Conservation (phyloP, 495 filamentous ascomycete species). For the Penicillium malachiteum region DNA sequence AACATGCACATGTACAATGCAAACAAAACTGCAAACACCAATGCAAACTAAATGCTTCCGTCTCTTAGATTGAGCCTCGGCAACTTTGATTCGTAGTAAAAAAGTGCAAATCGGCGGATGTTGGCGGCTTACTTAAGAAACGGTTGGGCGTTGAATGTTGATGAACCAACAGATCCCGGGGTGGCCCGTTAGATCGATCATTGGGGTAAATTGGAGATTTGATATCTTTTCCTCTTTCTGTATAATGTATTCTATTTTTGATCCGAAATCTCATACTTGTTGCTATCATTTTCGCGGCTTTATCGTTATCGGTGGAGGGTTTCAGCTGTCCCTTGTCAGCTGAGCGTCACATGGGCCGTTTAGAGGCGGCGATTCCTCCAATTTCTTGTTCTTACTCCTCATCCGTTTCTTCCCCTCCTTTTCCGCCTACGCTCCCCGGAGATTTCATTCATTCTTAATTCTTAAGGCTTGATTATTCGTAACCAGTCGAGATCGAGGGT, state of each 20-base stretch:
- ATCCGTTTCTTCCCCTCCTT: constrained; percentile 16
- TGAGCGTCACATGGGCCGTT: constrained; percentile 47
- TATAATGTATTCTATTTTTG: constrained; percentile 4
- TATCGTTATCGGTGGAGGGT: constrained; percentile 10
- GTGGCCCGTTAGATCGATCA: neutral
- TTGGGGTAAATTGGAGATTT: neutral
- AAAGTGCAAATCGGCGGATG: neutral
- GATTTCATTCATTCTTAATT: constrained; percentile 3
- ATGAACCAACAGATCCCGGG: constrained; percentile 19
- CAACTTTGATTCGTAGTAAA: neutral
- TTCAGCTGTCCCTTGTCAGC: constrained; percentile 26
- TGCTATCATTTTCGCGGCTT: constrained; percentile 1
- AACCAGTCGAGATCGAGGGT: constrained; percentile 12
- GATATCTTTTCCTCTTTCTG: constrained; percentile 2
- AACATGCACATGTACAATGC: too few relatives aligned
- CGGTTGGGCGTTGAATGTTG: constrained; percentile 23
- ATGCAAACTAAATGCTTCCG: neutral
- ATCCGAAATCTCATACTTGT: neutral
- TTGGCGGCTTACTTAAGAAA: constrained; percentile 20
- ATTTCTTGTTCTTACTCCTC: constrained; percentile 24
- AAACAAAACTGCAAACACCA: too few relatives aligned
- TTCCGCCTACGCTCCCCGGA: constrained; percentile 3
- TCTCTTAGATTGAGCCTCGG: neutral
- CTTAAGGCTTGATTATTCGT: constrained; percentile 7
- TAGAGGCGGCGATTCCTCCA: constrained; percentile 36